A percentile compares a stretch with the other conserved stretches of the same genome.
These are phyloP conservation scores for Aquilaria agallochum DNA, from an alignment of 441 rosid genomes.

Conservation along the genomic window DNA sequence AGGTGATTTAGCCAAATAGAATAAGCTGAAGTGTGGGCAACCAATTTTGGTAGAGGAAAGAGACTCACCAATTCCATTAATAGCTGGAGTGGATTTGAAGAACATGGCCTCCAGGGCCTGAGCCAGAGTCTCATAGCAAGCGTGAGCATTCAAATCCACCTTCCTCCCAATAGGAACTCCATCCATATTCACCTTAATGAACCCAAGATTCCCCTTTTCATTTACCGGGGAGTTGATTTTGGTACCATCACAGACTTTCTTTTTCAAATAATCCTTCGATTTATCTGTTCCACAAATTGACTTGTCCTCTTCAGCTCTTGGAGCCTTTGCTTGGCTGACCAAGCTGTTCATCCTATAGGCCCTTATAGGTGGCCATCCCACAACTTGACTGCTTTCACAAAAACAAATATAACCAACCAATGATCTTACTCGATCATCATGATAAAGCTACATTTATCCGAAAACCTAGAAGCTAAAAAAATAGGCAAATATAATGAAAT, in stretches of 20 bases:
- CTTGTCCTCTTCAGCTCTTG: slow-evolving; percentile 54
- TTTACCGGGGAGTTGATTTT: slow-evolving; percentile 14
- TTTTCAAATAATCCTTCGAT: slow-evolving; percentile 31
- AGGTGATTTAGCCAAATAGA: no score
- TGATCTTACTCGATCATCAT: not conserved
- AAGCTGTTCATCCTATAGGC: slow-evolving; percentile 58
- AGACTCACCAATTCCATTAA: slow-evolving; percentile 30
- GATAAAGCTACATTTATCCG: no score
- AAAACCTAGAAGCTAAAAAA: not conserved
- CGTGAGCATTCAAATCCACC: slow-evolving; percentile 57
- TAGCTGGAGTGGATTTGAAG: slow-evolving; percentile 23
- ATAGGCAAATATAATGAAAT: not conserved
- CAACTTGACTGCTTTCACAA: slow-evolving; percentile 56
- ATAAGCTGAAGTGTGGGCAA: no score
- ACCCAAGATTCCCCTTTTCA: slow-evolving; percentile 39
- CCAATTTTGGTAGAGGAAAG: not conserved
- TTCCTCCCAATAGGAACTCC: slow-evolving; percentile 64
- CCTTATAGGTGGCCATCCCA: slow-evolving; percentile 79
- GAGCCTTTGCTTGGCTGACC: slow-evolving; percentile 45
- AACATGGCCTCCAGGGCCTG: slow-evolving; percentile 60
- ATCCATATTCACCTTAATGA: slow-evolving; percentile 64
- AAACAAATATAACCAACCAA: slow-evolving; percentile 15
- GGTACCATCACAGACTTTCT: slow-evolving; percentile 31
- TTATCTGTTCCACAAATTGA: slow-evolving; percentile 33
- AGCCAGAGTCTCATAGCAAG: slow-evolving; percentile 50